Conservation (phyloP, 1,284 basidiomycete genomes). For the Megacollybia platyphylla region DNA sequence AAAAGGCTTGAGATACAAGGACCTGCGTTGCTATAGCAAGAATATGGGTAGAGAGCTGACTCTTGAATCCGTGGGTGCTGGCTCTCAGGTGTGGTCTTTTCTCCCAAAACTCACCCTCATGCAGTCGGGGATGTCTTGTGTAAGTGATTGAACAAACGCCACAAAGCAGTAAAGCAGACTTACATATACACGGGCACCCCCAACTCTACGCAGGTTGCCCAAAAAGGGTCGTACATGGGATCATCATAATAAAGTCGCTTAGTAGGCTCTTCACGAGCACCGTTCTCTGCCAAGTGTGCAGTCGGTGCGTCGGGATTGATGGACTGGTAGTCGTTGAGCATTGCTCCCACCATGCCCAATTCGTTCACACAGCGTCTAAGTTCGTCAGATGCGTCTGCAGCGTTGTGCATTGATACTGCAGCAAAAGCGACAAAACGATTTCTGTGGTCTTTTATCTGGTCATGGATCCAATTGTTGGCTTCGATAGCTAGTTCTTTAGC, state of each 20-base stretch:
- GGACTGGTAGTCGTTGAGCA: slow-evolving; percentile 10
- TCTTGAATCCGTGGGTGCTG: slow-evolving; percentile 9
- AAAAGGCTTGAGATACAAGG: neutral
- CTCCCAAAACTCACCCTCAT: slow-evolving; percentile 2
- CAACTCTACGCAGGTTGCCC: slow-evolving; percentile 9
- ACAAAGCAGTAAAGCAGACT: slow-evolving; percentile 6
- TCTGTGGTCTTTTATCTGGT: slow-evolving; percentile 7
- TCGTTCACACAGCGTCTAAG: slow-evolving; percentile 7
- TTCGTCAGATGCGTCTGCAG: slow-evolving; percentile 8
- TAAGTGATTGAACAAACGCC: slow-evolving; percentile 1
- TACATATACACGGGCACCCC: slow-evolving; percentile 8
- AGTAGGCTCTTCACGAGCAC: neutral
- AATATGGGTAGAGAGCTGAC: slow-evolving; percentile 10
- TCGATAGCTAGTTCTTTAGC: slow-evolving; percentile 9
- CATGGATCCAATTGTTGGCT: slow-evolving; percentile 8
- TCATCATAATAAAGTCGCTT: slow-evolving; percentile 7
- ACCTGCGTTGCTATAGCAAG: slow-evolving; percentile 8
- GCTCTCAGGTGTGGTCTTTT: slow-evolving; percentile 8
- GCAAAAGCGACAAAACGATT: slow-evolving; percentile 9
- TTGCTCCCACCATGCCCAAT: slow-evolving; percentile 9
- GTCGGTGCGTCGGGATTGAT: slow-evolving; percentile 3
- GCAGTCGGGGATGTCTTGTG: neutral
- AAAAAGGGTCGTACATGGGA: slow-evolving; percentile 8
- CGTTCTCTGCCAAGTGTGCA: neutral
- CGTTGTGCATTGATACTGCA: slow-evolving; percentile 10